Conservation (phyloP, 805 yeast genomes). For the Zygosaccharomyces pseudorouxii region DNA sequence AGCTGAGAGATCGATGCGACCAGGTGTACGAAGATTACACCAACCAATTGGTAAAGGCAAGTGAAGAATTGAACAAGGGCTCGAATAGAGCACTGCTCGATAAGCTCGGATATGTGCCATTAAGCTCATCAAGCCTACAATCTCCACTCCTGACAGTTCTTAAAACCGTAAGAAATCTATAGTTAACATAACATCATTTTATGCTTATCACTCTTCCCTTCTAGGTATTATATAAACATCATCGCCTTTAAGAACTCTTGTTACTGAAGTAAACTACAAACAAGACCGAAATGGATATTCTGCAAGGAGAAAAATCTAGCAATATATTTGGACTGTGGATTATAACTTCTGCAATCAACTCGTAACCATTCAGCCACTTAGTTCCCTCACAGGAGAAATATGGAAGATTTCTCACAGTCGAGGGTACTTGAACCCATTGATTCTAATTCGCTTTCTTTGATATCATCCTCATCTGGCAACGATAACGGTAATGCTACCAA, state of each 20-base stretch:
- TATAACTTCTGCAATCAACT: neutral
- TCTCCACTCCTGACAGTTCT: constrained; percentile 15
- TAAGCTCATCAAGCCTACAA: constrained; percentile 8
- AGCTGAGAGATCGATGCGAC: constrained; percentile 25
- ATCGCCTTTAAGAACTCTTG: neutral
- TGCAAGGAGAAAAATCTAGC: neutral
- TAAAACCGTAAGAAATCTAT: constrained; percentile 21
- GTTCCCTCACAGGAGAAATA: neutral
- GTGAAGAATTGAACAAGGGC: constrained; percentile 7
- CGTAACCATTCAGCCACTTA: neutral
- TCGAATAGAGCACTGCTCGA: constrained; percentile 7
- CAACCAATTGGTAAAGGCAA: constrained; percentile 6
- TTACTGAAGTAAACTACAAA: neutral
- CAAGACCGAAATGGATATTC: neutral
- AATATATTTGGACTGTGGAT: neutral
- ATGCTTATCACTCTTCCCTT: constrained; percentile 7
- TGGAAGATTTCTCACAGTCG: constrained; percentile 14
- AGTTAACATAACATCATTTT: neutral
- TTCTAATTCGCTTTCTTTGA: constrained; percentile 26
- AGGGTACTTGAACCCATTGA: constrained; percentile 28
- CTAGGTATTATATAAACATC: constrained; percentile 12
- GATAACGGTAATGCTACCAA: constrained; percentile 10
- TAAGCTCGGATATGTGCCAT: constrained; percentile 12
- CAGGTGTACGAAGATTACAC: constrained; percentile 14
- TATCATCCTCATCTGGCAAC: constrained; percentile 21